A percentile compares a stretch with the other conserved stretches of the same genome.
These are phyloP conservation scores for Pisolithus sp. DNA, from an alignment of 768 basidiomycete species.

Conservation along the genomic window DNA sequence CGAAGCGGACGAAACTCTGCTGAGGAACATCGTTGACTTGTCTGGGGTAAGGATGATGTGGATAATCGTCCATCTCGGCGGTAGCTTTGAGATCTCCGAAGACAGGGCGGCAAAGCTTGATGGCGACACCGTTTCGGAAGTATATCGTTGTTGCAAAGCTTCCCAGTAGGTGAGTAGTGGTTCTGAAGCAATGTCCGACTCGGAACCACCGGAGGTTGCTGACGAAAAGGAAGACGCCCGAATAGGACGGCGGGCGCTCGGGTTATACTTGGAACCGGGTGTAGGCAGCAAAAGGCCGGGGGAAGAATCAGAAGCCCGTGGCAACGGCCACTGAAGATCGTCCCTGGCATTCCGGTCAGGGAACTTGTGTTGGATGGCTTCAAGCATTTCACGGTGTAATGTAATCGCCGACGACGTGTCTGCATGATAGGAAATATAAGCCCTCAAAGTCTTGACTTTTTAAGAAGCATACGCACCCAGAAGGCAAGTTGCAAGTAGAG, in stretches of 20 bases:
- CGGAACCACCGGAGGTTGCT: slow-evolving; percentile 25
- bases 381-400: slow-evolving; percentile 79
- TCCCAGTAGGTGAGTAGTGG: slow-evolving; percentile 59
- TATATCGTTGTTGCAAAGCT: slow-evolving; percentile 47
- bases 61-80: slow-evolving; percentile 75
- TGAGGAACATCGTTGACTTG: slow-evolving; percentile 74
- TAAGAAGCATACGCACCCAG: slow-evolving; percentile 40
- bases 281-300: slow-evolving; percentile 22
- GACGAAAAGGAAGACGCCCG: slow-evolving; percentile 14
- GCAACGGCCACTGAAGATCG: slow-evolving; percentile 71
- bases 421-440: slow-evolving; percentile 24
- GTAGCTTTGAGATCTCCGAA: slow-evolving; percentile 43
- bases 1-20: slow-evolving; percentile 54
- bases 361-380: slow-evolving; percentile 72
- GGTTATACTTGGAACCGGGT: slow-evolving; percentile 13
- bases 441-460: not conserved
- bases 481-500: slow-evolving; percentile 54
- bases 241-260: slow-evolving; percentile 11
- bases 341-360: slow-evolving; percentile 37
- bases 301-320: slow-evolving; percentile 37
- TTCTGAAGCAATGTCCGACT: slow-evolving; percentile 28
- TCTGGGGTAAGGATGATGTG: slow-evolving; percentile 82
- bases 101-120: slow-evolving; percentile 29
- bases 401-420: slow-evolving; percentile 75
- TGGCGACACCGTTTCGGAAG: slow-evolving; percentile 17